phyloP scores from a whole-genome alignment of 768 basidiomycete species.

The Xerocomellus intermedius region DNA sequence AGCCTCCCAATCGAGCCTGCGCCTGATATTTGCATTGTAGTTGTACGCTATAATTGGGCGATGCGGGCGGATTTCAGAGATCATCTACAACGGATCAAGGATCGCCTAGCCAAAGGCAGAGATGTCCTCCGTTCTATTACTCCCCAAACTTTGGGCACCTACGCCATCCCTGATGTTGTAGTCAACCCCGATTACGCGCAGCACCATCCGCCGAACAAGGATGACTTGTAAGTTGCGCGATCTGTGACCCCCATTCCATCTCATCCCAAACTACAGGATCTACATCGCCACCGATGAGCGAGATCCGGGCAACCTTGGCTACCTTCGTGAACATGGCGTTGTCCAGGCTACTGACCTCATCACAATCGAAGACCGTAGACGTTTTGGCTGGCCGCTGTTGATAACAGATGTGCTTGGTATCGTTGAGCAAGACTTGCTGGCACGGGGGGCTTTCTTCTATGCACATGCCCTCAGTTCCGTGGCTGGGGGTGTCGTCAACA shows the following conservation, averaged over 20 bases:
- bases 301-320: slow-evolving; percentile 32
- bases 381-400: slow-evolving; percentile 43
- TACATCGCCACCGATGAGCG: slow-evolving; percentile 45
- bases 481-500: slow-evolving; percentile 41
- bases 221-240: slow-evolving; percentile 18
- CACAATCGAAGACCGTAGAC: slow-evolving; percentile 41
- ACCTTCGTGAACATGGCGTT: slow-evolving; percentile 36
- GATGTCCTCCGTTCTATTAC: slow-evolving; percentile 18
- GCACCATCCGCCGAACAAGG: slow-evolving; percentile 16
- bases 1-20: too few relatives aligned
- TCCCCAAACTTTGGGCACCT: slow-evolving; percentile 17
- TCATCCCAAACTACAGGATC: slow-evolving; percentile 23
- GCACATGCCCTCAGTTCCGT: slow-evolving; percentile 43
- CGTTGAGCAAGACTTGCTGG: slow-evolving; percentile 44
- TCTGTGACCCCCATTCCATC: neutral
- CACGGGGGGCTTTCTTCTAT: slow-evolving; percentile 39
- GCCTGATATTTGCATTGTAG: slow-evolving; percentile 11
- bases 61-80: slow-evolving; percentile 36
- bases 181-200: slow-evolving; percentile 17
- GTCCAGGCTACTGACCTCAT: slow-evolving; percentile 42
- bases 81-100: slow-evolving; percentile 37
- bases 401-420: slow-evolving; percentile 43
- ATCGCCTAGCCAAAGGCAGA: slow-evolving; percentile 21
- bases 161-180: slow-evolving; percentile 21
- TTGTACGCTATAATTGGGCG: slow-evolving; percentile 34